These are phyloP conservation scores for Corynespora cassiicola DNA, from an alignment of 2,329 filamentous ascomycete species.

Conservation along the genomic window DNA sequence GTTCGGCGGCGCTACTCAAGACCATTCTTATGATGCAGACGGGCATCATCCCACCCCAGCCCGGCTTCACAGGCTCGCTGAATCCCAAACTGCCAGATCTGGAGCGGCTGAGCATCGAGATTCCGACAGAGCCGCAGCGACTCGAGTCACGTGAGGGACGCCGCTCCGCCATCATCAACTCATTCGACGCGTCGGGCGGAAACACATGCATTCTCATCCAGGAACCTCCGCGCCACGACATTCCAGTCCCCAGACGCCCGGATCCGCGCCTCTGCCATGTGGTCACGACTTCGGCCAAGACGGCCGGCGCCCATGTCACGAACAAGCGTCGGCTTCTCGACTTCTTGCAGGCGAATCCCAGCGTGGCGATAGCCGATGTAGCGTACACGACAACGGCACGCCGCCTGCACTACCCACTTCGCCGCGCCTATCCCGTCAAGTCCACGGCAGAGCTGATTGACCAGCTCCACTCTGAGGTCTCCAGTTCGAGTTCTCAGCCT, in stretches of 20 bases:
- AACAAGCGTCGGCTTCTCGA: constrained; percentile 15
- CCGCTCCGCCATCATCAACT: constrained; percentile 49
- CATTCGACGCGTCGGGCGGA: constrained; percentile 66
- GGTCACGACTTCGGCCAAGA: constrained; percentile 19
- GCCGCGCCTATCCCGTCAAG: constrained; percentile 1
- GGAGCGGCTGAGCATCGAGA: constrained; percentile 61
- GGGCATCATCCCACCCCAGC: constrained; percentile 61
- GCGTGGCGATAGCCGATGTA: constrained; percentile 6
- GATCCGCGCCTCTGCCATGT: constrained; percentile 20
- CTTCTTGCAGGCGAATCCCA: constrained; percentile 12
- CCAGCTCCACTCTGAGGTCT: no score
- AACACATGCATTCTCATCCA: constrained; percentile 50
- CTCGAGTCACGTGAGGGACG: constrained; percentile 19
- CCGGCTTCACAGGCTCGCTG: constrained; percentile 69
- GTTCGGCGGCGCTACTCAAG: constrained; percentile 35
- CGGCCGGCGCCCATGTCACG: not conserved
- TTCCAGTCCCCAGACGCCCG: no score
- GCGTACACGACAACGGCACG: constrained; percentile 27
- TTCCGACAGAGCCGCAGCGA: constrained; percentile 53
- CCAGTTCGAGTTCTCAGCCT: not conserved
- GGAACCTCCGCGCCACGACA: no score
- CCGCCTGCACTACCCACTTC: constrained; percentile 19
- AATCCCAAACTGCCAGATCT: constrained; percentile 65
- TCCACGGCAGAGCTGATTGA: constrained; percentile 4
- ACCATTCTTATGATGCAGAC: constrained; percentile 38